Conservation (phyloP, 495 filamentous ascomycete genomes). For the Aspergillus baeticus region DNA sequence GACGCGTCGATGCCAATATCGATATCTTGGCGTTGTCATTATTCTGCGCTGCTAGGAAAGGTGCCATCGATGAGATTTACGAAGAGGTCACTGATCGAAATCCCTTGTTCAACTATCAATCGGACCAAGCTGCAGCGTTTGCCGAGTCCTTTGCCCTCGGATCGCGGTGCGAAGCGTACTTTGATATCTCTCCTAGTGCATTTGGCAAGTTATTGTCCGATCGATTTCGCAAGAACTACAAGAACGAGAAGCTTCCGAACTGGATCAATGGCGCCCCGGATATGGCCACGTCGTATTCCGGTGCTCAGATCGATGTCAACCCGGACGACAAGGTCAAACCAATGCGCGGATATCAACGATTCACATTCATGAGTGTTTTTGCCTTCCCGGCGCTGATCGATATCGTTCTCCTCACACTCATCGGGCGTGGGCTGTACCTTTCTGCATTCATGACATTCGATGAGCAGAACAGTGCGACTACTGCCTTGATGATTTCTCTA, state of each 20-base stretch:
- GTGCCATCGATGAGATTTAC: conserved; percentile 60
- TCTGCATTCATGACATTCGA: conserved; percentile 50
- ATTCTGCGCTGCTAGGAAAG: conserved; percentile 55
- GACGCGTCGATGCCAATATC: conserved; percentile 42
- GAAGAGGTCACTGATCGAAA: conserved; percentile 59
- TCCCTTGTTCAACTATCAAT: conserved; percentile 53
- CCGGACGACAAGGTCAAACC: conserved; percentile 43
- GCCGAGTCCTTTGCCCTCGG: conserved; percentile 61
- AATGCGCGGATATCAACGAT: conserved; percentile 49
- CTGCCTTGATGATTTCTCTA: conserved; percentile 56
- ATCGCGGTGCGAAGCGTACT: conserved; percentile 60
- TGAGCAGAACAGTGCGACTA: conserved; percentile 53
- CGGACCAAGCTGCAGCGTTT: conserved; percentile 60
- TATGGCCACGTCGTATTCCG: conserved; percentile 52
- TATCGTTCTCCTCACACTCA: conserved; percentile 55
- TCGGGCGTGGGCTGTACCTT: conserved; percentile 57
- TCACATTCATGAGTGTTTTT: conserved; percentile 61
- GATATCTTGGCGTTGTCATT: conserved; percentile 55
- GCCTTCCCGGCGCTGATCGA: conserved; percentile 61
- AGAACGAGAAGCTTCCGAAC: conserved; percentile 47
- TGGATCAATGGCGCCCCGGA: conserved; percentile 50
- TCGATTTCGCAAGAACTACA: conserved; percentile 51
- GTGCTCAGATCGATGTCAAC: conserved; percentile 56
- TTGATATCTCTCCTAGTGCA: conserved; percentile 52
- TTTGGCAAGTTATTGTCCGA: conserved; percentile 57